These are phyloP conservation scores for Cystobasidiaceae sp. DNA, from an alignment of 1,284 basidiomycete genomes.

Conservation along the genomic window DNA sequence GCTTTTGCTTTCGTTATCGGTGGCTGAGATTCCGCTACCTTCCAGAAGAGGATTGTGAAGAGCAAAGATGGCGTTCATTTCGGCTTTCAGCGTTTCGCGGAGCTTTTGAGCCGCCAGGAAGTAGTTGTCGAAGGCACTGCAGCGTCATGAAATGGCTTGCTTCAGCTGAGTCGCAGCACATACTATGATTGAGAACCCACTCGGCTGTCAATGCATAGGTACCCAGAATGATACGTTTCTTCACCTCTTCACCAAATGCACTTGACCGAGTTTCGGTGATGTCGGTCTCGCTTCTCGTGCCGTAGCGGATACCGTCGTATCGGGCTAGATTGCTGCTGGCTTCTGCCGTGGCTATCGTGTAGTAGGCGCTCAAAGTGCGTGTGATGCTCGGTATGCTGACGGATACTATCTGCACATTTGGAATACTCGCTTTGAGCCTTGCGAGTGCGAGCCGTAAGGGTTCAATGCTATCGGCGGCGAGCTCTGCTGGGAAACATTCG, in stretches of 20 bases:
- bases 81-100: constrained; percentile 62
- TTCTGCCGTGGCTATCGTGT: constrained; percentile 88
- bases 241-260: constrained; percentile 77
- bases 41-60: constrained; percentile 51
- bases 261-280: constrained; percentile 45
- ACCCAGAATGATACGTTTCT: constrained; percentile 81
- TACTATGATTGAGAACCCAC: constrained; percentile 52
- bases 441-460: constrained; percentile 55
- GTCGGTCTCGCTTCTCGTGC: constrained; percentile 34
- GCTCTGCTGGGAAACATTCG: constrained; percentile 77
- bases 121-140: constrained; percentile 90
- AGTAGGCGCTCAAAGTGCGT: constrained; percentile 86
- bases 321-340: constrained; percentile 88
- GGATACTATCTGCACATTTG: constrained; percentile 68
- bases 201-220: constrained; percentile 87
- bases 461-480: constrained; percentile 54
- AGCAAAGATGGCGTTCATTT: constrained; percentile 68
- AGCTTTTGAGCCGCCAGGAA: constrained; percentile 86
- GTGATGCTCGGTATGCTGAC: constrained; percentile 72
- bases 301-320: constrained; percentile 73
- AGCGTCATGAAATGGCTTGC: not conserved
- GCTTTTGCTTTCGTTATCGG: not conserved
- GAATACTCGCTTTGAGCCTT: constrained; percentile 50
- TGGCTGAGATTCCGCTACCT: not conserved
- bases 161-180: not conserved